These are phyloP conservation scores for Platanthera guangdongensis DNA, from an alignment of 106 monocot genomes.

Conservation along the genomic window DNA sequence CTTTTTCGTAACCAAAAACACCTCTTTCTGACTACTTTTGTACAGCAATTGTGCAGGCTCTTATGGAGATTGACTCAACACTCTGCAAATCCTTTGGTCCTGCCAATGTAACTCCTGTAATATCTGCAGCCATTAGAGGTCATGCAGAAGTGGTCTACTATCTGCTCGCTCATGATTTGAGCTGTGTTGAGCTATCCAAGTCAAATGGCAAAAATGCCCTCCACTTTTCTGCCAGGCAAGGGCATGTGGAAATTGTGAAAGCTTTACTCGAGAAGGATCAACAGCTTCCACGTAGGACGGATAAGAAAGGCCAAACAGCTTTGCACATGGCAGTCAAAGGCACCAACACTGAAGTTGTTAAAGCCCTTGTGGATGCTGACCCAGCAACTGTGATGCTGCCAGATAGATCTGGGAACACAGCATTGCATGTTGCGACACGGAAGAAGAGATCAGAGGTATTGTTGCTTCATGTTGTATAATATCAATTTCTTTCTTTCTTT, in stretches of 20 bases:
- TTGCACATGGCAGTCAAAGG: constrained; percentile 79
- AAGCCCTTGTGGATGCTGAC: constrained; percentile 55
- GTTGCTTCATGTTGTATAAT: not conserved
- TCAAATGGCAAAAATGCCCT: constrained; percentile 61
- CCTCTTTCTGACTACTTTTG: not conserved
- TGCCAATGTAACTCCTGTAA: constrained; percentile 54
- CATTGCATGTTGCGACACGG: constrained; percentile 61
- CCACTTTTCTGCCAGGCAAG: constrained; percentile 59
- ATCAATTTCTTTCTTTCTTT: not conserved
- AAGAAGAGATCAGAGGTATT: constrained; percentile 68
- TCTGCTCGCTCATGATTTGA: constrained; percentile 24
- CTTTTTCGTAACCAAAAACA: no score
- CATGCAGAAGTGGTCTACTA: constrained; percentile 36
- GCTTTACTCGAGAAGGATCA: constrained; percentile 49
- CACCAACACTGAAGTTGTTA: constrained; percentile 36
- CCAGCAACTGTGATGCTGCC: constrained; percentile 59
- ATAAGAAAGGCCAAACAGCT: constrained; percentile 73
- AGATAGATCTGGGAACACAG: constrained; percentile 58
- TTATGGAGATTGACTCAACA: constrained; percentile 30
- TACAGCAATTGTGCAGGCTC: constrained; percentile 47
- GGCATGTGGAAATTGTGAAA: constrained; percentile 50
- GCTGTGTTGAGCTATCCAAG: constrained; percentile 32
- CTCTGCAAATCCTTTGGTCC: constrained; percentile 57
- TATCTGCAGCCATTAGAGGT: constrained; percentile 52
- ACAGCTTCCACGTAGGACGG: constrained; percentile 54